These are phyloP conservation scores for Phytophthora aleatoria DNA, from an alignment of 352 stramenopile genomes.

Conservation along the genomic window DNA sequence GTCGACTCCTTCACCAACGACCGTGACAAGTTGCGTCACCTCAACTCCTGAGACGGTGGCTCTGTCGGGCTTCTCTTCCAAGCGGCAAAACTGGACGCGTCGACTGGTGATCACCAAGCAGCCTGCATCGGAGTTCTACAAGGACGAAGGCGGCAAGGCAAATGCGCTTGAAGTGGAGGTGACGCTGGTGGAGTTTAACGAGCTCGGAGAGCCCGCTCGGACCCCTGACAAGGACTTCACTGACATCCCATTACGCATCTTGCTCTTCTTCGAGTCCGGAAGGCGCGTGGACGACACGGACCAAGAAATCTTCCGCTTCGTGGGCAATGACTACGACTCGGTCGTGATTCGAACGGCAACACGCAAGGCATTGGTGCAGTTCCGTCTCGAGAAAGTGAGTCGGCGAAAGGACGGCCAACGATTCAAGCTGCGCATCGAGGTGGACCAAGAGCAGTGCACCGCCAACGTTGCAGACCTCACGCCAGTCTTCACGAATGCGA, in stretches of 20 bases:
- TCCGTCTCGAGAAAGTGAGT: conserved; percentile 87
- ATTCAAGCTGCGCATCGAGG: conserved; percentile 86
- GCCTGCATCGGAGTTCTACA: conserved; percentile 86
- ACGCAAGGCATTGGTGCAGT: conserved; percentile 75
- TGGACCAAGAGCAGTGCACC: conserved; percentile 84
- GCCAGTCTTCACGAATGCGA: conserved; percentile 85
- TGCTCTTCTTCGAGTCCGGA: conserved; percentile 87
- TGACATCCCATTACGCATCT: conserved; percentile 78
- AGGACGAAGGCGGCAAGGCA: conserved; percentile 87
- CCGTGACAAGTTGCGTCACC: conserved; percentile 3
- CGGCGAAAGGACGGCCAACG: conserved; percentile 83
- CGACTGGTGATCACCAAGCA: conserved; percentile 88
- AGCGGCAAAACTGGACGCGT: conserved; percentile 64
- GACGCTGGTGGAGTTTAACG: conserved; percentile 82
- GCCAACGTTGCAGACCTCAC: conserved; percentile 79
- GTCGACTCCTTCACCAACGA: conserved; percentile 15
- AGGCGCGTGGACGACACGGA: conserved; percentile 84
- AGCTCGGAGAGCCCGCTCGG: conserved; percentile 63
- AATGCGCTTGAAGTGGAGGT: conserved; percentile 84
- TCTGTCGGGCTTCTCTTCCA: conserved; percentile 21
- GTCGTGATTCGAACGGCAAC: conserved; percentile 69
- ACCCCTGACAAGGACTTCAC: conserved; percentile 77
- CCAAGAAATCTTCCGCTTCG: conserved; percentile 88
- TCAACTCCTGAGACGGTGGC: conserved; percentile 11
- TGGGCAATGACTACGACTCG: conserved; percentile 87